Evolutionary conservation across 2,329 filamentous ascomycete species (phyloP), one percentile per base, ranked within the genome.

Genomic region (Coccinonectria pachysandricola): DNA sequence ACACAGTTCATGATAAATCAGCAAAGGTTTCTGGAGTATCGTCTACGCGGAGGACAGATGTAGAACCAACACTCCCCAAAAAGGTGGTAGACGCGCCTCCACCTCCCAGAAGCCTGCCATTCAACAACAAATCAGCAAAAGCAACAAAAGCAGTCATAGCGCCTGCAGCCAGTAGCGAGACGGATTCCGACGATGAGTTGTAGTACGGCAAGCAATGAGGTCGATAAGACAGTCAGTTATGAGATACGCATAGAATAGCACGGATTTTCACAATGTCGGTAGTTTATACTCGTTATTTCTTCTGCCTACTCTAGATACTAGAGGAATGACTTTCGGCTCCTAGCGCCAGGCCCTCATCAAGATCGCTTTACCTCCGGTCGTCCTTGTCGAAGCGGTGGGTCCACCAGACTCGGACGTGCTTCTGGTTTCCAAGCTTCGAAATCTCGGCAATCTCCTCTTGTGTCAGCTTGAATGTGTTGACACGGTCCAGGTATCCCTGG

Each of bases 321-420:
- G n/a, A n/a, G n/a, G n/a, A n/a, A n/a, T n/a, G n/a, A n/a, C n/a
- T n/a, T n/a, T n/a, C n/a, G n/a, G n/a, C n/a, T n/a, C n/a, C 15
- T 21, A 16, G 23, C 14, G n/a, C 22, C 13, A 13, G 17, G 15
- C 17, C 7, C 8, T 11, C 23, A n/a, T 15, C 13, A 9, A n/a
- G 7, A 7, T 33, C n/a, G n/a, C n/a, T n/a, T 28, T 44, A 57
- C 5, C 48, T 45, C 23, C 42, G 42, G 41, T 79, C 75, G 31
- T 71, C 60, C 2, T 50, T 49, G 7, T 49, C 62, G 48, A 73
- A 76, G 31, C 59, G 60, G 10, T 64, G 37, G 3, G 36, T 54
- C 71, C 71, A 80, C 46, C 72, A 80, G 0, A 54, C 66, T 16
- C 75, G 62, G 42, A 57, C 73, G 48, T 80, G 70, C 54, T 75